Evolutionary conservation across 2,329 filamentous ascomycete genomes (phyloP).

Genomic region (Pyrenochaeta sp.): DNA sequence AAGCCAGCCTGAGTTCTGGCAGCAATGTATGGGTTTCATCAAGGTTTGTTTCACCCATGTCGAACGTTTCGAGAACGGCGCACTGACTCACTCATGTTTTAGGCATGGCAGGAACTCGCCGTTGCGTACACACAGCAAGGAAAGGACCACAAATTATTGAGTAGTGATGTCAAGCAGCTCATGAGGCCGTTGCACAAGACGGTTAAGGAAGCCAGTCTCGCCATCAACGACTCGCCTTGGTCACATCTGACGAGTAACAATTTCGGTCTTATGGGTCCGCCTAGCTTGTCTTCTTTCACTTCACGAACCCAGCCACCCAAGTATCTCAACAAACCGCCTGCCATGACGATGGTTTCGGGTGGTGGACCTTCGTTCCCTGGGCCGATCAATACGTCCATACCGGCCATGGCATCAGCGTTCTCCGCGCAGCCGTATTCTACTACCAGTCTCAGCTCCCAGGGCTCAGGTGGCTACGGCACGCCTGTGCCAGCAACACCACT

Average conservation of each 20-base stretch:
- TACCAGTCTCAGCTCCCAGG: constrained; percentile 35
- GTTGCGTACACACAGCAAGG: constrained; percentile 46
- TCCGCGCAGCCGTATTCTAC: constrained; percentile 38
- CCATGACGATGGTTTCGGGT: constrained; percentile 32
- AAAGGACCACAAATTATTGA: constrained; percentile 58
- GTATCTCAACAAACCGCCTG: constrained; percentile 34
- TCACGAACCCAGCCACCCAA: constrained; percentile 45
- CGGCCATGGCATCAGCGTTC: constrained; percentile 38
- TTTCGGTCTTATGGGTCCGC: constrained; percentile 36
- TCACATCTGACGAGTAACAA: constrained; percentile 60
- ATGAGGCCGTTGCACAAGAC: constrained; percentile 83
- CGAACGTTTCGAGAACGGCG: constrained; percentile 15
- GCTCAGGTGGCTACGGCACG: constrained; percentile 58
- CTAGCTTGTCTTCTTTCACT: constrained; percentile 45
- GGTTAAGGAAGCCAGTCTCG: constrained; percentile 79
- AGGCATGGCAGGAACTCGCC: constrained; percentile 74
- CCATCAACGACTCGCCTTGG: constrained; percentile 74
- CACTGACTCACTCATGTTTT: constrained; percentile 43
- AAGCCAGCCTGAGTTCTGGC: constrained; percentile 69
- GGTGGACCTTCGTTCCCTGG: constrained; percentile 41
- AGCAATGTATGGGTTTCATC: constrained; percentile 78
- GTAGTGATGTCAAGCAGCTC: constrained; percentile 73
- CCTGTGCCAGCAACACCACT: constrained; percentile 85
- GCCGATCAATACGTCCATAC: constrained; percentile 48
- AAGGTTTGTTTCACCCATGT: constrained; percentile 51